Evolutionary conservation across 1,284 basidiomycete species (phyloP), one percentile per base, ranked within the genome.

Genomic region (Pseudozyma hubeiensis): DNA sequence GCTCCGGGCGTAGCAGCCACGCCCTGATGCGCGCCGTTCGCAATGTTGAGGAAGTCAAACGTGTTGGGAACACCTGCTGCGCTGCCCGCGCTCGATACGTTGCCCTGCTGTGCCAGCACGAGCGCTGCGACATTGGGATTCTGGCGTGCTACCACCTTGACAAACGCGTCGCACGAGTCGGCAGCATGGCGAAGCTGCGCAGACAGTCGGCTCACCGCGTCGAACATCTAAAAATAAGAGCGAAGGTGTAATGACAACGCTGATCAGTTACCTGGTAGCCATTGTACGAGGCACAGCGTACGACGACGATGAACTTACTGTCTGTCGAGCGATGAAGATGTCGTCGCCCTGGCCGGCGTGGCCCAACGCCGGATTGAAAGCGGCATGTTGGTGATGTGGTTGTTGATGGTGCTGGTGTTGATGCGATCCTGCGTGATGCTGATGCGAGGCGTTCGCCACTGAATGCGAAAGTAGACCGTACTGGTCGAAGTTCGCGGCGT

Each of bases 51-150:
- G 37, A 75, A 75, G 47, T 75, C 72, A 49, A 75, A 75, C n/a
- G 63, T 53, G 10, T 62, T 53, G 1, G 75, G 67, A 2, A 69
- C 64, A 11, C 68, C 65, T 8, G 54, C 57, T 11, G 56, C 48
- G 31, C 66, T 48, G 10, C 55, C 53, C 8, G 64, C 64, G 35
- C 60, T 56, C 40, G 66, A 60, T 6, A 71, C 64, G 48, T 74
- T 70, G 47, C 71, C 68, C 40, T 63, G 65, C 49, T 77, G 64
- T 14, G 75, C 72, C 39, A 77, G 61, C 49, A 75, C 63, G 8
- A 79, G 51, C 29, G 77, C 77, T 1, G 75, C 77, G 0, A 77
- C 71, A 41, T 65, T 75, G 24, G 77, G 77, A 55, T 78, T 77
- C 34, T 75, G 67, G 13, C 69, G 64, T 8, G 77, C 66, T 5